These are phyloP conservation scores for Fraxinus greggii DNA, from an alignment of 305 asterid genomes.

Conservation along the genomic window DNA sequence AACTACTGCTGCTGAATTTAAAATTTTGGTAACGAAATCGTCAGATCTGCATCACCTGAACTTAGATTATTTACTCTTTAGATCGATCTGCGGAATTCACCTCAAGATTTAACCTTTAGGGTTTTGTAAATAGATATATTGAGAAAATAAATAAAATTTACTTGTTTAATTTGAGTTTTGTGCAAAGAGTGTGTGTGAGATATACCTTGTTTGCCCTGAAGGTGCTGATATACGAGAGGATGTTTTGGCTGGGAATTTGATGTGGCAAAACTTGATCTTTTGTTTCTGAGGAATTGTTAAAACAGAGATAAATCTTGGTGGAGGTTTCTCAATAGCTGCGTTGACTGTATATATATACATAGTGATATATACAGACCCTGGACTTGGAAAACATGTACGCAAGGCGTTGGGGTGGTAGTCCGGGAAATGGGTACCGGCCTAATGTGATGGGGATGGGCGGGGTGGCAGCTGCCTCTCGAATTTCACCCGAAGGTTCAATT, in stretches of 20 bases:
- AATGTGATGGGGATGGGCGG: slow-evolving; percentile 55
- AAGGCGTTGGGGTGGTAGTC: slow-evolving; percentile 58
- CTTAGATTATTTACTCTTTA: slow-evolving; percentile 11
- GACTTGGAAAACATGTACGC: slow-evolving; percentile 55
- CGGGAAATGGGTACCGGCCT: slow-evolving; percentile 68
- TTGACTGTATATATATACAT: background rate
- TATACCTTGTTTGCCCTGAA: background rate
- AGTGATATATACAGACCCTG: slow-evolving; percentile 2
- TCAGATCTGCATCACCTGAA: slow-evolving; percentile 34
- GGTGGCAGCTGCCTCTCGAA: slow-evolving; percentile 43
- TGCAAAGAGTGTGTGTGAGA: background rate
- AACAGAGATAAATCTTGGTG: slow-evolving; percentile 24
- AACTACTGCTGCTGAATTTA: slow-evolving; percentile 38
- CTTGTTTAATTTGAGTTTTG: background rate
- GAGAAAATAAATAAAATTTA: background rate
- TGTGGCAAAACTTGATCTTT: background rate
- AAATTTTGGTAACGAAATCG: slow-evolving; percentile 26
- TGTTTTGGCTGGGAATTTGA: slow-evolving; percentile 4
- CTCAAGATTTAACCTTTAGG: background rate
- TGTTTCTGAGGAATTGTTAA: slow-evolving; percentile 15
- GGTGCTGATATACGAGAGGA: slow-evolving; percentile 3
- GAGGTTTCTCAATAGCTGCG: slow-evolving; percentile 19
- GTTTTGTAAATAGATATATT: background rate
- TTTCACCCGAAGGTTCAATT: slow-evolving; percentile 60
- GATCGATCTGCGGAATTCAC: background rate